These are phyloP conservation scores for Knoxdaviesia capensis DNA, from an alignment of 2,329 filamentous ascomycete genomes.

Conservation along the genomic window DNA sequence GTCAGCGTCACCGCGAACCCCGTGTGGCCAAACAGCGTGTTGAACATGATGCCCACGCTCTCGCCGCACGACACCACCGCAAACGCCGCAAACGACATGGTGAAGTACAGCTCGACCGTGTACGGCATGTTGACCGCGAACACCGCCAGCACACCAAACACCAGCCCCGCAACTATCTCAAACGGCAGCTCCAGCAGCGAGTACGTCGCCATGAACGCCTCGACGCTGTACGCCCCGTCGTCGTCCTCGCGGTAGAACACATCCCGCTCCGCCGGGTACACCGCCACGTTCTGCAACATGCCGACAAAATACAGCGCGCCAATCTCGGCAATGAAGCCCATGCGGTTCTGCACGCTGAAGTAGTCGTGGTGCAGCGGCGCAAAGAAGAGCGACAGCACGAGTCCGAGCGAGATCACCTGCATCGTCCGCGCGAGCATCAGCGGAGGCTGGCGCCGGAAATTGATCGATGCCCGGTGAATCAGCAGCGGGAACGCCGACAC, in stretches of 20 bases:
- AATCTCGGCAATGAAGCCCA: conserved; percentile 56
- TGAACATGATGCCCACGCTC: conserved; percentile 61
- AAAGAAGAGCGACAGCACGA: conserved; percentile 49
- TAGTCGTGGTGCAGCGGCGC: conserved; percentile 50
- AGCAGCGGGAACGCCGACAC: conserved; percentile 44
- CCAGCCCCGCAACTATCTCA: conserved; percentile 41
- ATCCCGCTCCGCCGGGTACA: conserved; percentile 52
- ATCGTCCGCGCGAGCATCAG: conserved; percentile 44
- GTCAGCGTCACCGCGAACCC: conserved; percentile 61
- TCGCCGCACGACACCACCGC: conserved; percentile 57
- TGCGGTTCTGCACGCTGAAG: conserved; percentile 48
- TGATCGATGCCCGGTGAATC: conserved; percentile 45
- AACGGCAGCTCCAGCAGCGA: conserved; percentile 52
- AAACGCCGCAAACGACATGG: conserved; percentile 48
- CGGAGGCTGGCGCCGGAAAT: conserved; percentile 45
- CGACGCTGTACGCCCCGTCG: conserved; percentile 50
- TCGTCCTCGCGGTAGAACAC: conserved; percentile 63
- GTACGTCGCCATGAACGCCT: conserved; percentile 53
- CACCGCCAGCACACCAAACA: conserved; percentile 44
- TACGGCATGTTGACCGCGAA: conserved; percentile 46
- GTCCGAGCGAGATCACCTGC: conserved; percentile 43
- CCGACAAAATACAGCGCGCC: conserved; percentile 54
- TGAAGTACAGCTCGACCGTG: conserved; percentile 44
- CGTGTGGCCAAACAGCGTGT: conserved; percentile 52
- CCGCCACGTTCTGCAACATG: conserved; percentile 61